These are phyloP conservation scores for Xylaria sp. DNA, from an alignment of 2,329 filamentous ascomycete genomes.

Conservation along the genomic window DNA sequence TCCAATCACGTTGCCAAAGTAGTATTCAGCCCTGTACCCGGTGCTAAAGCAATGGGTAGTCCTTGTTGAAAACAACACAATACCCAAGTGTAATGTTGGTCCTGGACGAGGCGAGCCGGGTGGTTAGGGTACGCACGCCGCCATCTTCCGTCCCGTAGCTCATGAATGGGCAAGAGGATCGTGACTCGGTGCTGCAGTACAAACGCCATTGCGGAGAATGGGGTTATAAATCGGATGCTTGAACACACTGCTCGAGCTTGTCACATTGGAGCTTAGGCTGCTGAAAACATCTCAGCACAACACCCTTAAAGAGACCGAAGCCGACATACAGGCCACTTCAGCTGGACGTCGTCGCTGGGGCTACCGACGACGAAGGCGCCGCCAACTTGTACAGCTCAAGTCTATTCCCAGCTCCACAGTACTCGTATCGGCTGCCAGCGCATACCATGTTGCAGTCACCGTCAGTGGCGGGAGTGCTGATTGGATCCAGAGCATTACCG, in stretches of 20 bases:
- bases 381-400: constrained; percentile 41
- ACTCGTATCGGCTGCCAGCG: constrained; percentile 40
- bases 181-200: constrained; percentile 35
- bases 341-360: constrained; percentile 5
- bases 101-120: constrained; percentile 19
- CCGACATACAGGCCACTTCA: constrained; percentile 1
- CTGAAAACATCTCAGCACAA: neutral
- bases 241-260: neutral
- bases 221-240: constrained; percentile 1
- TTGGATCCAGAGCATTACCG: constrained; percentile 39
- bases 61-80: constrained; percentile 40
- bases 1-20: constrained; percentile 34
- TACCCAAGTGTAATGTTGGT: constrained; percentile 38
- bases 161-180: constrained; percentile 38
- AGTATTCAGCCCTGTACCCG: constrained; percentile 39
- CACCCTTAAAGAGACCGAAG: neutral
- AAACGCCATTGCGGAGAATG: constrained; percentile 12
- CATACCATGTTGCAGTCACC: constrained; percentile 44
- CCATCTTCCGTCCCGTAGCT: constrained; percentile 47
- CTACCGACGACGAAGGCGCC: constrained; percentile 16
- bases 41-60: constrained; percentile 45
- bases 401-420: constrained; percentile 43
- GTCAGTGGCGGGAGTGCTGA: constrained; percentile 37
- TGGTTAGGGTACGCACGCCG: constrained; percentile 40
- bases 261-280: neutral